Percentiles rank a stretch among this genome's conserved stretches.
Evolutionary conservation across 2,329 filamentous ascomycete species (phyloP).

Genomic region (Coniochaeta sp.): DNA sequence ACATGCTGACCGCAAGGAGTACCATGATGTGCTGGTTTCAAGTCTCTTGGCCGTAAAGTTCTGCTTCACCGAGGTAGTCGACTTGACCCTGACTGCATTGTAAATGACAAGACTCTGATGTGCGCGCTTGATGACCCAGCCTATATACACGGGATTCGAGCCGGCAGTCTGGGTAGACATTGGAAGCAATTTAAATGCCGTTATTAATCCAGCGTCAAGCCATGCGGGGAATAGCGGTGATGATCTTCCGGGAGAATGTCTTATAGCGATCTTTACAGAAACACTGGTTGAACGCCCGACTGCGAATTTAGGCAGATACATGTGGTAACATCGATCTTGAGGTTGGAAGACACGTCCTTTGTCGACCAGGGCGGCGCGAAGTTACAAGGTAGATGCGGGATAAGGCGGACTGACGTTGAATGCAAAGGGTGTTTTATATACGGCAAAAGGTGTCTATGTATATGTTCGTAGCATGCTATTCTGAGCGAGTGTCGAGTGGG

Average conservation of each 20-base stretch:
- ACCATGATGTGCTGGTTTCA: neutral
- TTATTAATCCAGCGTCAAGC: neutral
- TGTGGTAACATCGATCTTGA: neutral
- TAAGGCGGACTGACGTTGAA: neutral
- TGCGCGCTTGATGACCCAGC: neutral
- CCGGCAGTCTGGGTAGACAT: neutral
- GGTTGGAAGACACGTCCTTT: neutral
- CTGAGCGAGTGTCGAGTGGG: neutral
- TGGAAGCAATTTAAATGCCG: neutral
- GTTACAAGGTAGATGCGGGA: too few relatives aligned
- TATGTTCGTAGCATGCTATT: neutral
- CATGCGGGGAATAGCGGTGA: neutral
- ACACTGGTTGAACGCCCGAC: neutral
- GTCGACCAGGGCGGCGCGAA: neutral
- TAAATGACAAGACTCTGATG: too few relatives aligned
- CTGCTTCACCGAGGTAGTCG: neutral
- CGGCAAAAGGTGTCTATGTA: neutral
- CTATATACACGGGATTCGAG: neutral
- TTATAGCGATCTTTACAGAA: neutral
- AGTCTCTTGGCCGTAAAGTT: neutral
- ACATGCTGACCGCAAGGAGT: neutral
- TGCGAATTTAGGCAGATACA: neutral
- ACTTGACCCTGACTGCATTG: too few relatives aligned
- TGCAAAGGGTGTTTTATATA: neutral
- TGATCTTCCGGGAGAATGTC: neutral